Percentiles rank a stretch among this genome's conserved stretches.
These are phyloP conservation scores for Blumeria hordei DNA, from an alignment of 2,329 filamentous ascomycete genomes.

Conservation along the genomic window DNA sequence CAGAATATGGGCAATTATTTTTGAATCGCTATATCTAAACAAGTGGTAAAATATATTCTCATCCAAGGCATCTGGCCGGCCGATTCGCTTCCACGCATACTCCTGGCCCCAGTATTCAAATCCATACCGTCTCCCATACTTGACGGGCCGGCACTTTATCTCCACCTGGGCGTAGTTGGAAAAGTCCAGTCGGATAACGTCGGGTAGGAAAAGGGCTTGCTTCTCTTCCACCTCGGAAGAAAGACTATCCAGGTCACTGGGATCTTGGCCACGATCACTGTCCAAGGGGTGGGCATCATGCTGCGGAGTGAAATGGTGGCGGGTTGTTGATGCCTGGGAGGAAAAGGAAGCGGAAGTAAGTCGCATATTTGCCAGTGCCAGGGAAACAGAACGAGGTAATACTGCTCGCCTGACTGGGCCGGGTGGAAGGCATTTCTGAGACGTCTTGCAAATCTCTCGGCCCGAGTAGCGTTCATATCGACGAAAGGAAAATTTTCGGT, in stretches of 20 bases:
- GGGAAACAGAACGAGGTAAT: constrained; percentile 28
- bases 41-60: constrained; percentile 58
- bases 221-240: constrained; percentile 12
- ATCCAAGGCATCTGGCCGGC: constrained; percentile 38
- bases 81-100: constrained; percentile 63
- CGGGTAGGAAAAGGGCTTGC: constrained; percentile 27
- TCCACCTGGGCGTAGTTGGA: constrained; percentile 92
- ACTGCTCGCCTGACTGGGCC: constrained; percentile 15
- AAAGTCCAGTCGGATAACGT: constrained; percentile 76
- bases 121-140: constrained; percentile 52
- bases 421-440: constrained; percentile 40
- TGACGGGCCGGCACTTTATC: constrained; percentile 42
- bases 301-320: not conserved
- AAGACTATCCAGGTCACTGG: constrained; percentile 8
- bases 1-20: constrained; percentile 59
- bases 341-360: constrained; percentile 9
- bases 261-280: constrained; percentile 30
- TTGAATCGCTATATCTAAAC: constrained; percentile 34
- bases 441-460: constrained; percentile 72
- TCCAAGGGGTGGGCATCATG: constrained; percentile 16
- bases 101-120: constrained; percentile 82
- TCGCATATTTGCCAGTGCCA: constrained; percentile 18
- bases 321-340: constrained; percentile 2
- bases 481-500: constrained; percentile 70
- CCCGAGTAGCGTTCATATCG: constrained; percentile 85